Base-by-base conservation (phyloP, 306 rosid species). In the Rosa lucieae region DNA sequence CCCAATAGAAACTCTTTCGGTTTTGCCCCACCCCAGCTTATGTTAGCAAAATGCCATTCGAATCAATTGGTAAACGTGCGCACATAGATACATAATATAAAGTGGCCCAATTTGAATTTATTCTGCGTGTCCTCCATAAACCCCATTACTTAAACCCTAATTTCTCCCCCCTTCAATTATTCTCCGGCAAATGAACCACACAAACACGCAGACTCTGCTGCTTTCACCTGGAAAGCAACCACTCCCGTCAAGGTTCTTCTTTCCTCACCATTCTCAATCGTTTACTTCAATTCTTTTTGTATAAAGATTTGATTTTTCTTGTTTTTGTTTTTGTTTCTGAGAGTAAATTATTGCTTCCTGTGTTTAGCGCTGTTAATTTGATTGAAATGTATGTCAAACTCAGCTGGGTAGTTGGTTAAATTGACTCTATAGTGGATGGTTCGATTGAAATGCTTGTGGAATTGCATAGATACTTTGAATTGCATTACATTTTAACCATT, bases 121-220 rank as follows among this genome's bases (percentile, higher is more conserved):
- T 21, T 35, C 40, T 48, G 20, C 39, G 12, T 7, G 29, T 26
- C 29, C 29, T 26, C n/a, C 78, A 40, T 72, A 79, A 73, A 76
- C 78, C 81, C 84, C 61, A 26, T 23, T 20, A 1, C 56, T 82
- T 83, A 78, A 84, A 87, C 82, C 91, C 89, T 79, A 75, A 55
- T 23, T 51, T 56, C 2, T 2, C 10, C 13, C 73, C 13, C 76
- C 71, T 2, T 21, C 81, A 15, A 47, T 67, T 73, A 48, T 42
- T 63, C 55, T 62, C 73, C 40, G 61, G 49, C 55, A 85, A 77
- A 89, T 84, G 92, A 78, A 78, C 62, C 78, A 21, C 74, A 72
- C 40, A 44, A n/a, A 43, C 23, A n/a, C 42, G 32, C 70, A 10
- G 52, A 15, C 75, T 58, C 71, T 70, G 32, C 71, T 70, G 32